These are phyloP conservation scores for Agaricus subrufescens DNA, from an alignment of 768 basidiomycete genomes.

Conservation along the genomic window DNA sequence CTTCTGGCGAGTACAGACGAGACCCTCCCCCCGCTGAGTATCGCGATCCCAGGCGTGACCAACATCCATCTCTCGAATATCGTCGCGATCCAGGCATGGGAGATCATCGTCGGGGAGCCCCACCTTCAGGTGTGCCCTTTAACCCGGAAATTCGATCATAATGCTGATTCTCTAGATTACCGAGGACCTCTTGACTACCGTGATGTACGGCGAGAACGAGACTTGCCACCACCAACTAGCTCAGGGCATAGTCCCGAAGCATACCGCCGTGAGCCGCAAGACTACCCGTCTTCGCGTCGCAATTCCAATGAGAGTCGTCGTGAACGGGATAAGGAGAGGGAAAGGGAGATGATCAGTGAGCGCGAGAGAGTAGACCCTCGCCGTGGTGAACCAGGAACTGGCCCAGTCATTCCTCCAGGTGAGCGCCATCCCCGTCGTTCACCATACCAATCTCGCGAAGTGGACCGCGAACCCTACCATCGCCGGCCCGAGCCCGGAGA, in stretches of 20 bases:
- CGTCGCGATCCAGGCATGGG: constrained; percentile 7
- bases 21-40: constrained; percentile 5
- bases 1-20: background rate
- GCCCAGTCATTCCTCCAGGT: constrained; percentile 5
- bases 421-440: constrained; percentile 9
- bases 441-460: constrained; percentile 6
- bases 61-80: constrained; percentile 4
- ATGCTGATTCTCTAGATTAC: background rate
- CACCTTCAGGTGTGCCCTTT: background rate
- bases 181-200: constrained; percentile 5
- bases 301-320: constrained; percentile 8
- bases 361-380: constrained; percentile 10
- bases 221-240: constrained; percentile 8
- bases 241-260: constrained; percentile 7
- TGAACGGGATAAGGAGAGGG: constrained; percentile 10
- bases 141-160: background rate
- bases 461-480: constrained; percentile 8
- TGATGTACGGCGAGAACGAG: constrained; percentile 4
- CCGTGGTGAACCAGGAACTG: constrained; percentile 8
- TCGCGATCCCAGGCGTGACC: constrained; percentile 9
- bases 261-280: constrained; percentile 8
- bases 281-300: constrained; percentile 5
- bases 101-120: constrained; percentile 6
- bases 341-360: constrained; percentile 7
- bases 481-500: constrained; percentile 5